Percentiles rank a stretch among this genome's conserved stretches.
These are phyloP conservation scores for Aureobasidium sp. DNA, from an alignment of 2,329 filamentous ascomycete species.

Conservation along the genomic window DNA sequence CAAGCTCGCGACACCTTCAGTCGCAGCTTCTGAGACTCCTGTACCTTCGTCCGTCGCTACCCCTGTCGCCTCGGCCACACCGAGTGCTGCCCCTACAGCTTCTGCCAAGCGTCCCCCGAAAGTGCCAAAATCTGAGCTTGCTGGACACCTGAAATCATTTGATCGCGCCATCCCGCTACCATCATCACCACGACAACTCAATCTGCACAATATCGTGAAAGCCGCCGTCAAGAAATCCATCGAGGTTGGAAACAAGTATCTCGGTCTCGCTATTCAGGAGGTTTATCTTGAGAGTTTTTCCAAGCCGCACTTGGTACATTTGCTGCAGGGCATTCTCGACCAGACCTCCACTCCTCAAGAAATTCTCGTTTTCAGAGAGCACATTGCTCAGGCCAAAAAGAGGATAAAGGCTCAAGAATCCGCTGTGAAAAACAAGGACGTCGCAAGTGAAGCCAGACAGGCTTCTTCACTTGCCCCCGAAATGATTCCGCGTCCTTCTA, in stretches of 20 bases:
- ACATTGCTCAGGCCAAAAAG: conserved; percentile 36
- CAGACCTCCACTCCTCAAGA: conserved; percentile 33
- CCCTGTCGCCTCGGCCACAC: neutral
- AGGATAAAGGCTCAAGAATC: conserved; percentile 24
- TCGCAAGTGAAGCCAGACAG: conserved; percentile 22
- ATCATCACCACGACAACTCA: neutral
- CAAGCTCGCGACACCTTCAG: conserved; percentile 15
- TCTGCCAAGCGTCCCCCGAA: neutral
- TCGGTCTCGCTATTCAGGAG: conserved; percentile 34
- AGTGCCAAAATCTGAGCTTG: neutral
- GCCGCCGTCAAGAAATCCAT: conserved; percentile 34
- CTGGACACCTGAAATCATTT: neutral
- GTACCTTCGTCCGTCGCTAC: neutral
- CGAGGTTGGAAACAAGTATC: conserved; percentile 27
- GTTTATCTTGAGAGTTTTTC: conserved; percentile 34
- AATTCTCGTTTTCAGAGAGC: conserved; percentile 32
- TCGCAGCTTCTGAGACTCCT: neutral
- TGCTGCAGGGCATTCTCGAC: conserved; percentile 36
- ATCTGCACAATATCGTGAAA: conserved; percentile 28
- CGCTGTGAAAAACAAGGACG: conserved; percentile 20
- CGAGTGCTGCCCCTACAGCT: neutral
- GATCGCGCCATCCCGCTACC: neutral
- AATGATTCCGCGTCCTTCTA: conserved; percentile 20
- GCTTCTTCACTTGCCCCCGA: conserved; percentile 18
- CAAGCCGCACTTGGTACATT: conserved; percentile 28